Conservation (phyloP, 768 basidiomycete genomes). For the Daedaleopsis nitida region DNA sequence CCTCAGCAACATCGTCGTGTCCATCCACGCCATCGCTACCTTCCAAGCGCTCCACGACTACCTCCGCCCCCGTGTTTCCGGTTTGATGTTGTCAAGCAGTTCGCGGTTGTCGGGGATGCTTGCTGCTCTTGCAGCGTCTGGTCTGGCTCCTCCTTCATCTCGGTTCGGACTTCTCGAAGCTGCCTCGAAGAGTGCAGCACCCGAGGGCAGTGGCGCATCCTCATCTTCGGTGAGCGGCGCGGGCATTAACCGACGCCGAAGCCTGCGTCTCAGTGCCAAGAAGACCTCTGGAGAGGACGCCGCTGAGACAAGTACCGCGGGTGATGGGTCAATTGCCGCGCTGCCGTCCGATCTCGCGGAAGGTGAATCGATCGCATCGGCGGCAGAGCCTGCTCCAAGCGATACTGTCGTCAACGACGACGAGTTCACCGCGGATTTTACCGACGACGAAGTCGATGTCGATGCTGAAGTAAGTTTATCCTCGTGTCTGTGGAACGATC, state of each 20-base stretch:
- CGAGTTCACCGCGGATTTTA: constrained; percentile 72
- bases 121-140: constrained; percentile 82
- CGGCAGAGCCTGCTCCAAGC: constrained; percentile 48
- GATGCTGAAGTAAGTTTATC: constrained; percentile 61
- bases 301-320: constrained; percentile 16
- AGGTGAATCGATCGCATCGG: constrained; percentile 26
- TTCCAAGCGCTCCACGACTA: constrained; percentile 98
- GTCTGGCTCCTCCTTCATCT: constrained; percentile 58
- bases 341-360: constrained; percentile 19
- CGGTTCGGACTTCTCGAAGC: constrained; percentile 10
- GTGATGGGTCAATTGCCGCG: constrained; percentile 6
- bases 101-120: constrained; percentile 86
- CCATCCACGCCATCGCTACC: constrained; percentile 97
- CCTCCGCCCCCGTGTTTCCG: constrained; percentile 85
- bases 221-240: constrained; percentile 28
- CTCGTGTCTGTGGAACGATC: background rate
- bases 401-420: constrained; percentile 61
- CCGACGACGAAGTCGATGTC: constrained; percentile 82
- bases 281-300: constrained; percentile 30
- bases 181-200: constrained; percentile 28
- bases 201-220: constrained; percentile 36
- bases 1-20: constrained; percentile 89
- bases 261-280: constrained; percentile 81
- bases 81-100: constrained; percentile 52
- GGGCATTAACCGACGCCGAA: constrained; percentile 64